Base-by-base conservation (phyloP, 805 yeast genomes). In the Kregervanrija fluxuum region DNA sequence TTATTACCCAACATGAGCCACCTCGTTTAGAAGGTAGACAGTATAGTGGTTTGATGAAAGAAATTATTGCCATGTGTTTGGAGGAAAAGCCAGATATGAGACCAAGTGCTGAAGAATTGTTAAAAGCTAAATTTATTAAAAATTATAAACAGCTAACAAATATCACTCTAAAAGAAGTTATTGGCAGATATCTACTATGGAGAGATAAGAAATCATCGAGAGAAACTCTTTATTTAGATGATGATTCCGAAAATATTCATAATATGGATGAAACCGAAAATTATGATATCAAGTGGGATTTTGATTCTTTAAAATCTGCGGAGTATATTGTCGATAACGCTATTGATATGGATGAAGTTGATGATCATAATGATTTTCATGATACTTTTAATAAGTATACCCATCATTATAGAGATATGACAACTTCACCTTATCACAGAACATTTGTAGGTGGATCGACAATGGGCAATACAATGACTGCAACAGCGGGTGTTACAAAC, bases 41-140 rank as follows among this genome's bases (percentile, higher is more conserved):
- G 48, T 88, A 86, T 60, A 77, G 95, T 0, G 61, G 85, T 0
- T 63, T 74, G 2, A 67, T 93, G 45, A 93, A 90, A 55, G 98
- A 93, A 60, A 78, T 88, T 45, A 81, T 95, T 42, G 96, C 99
- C 0, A 67, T 84, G 39, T 91, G 98, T 65, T 70, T 93, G 37
- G 98, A 95, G 61, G 99, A 95, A 62, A 86, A 85, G 47, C 95
- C 98, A 0, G 82, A 79, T 12, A 95, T 86, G 56, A 72, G 99
- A 54, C 85, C 91, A 0, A 69, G 77, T 37, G 97, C 98, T 2
- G 96, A 88, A 39, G 96, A 85, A 36, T 66, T 93, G 38, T 64
- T 79, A 46, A 86, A 82, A 56, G 75, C 89, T 41, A 85, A 77
- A 60, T 83, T 91, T 49, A 75, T 93, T 41, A 77, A 76, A 51